A percentile compares a stretch with the other conserved stretches of the same genome.
These are phyloP conservation scores for Lathyrus sativus DNA, from an alignment of 306 rosid species.

Conservation along the genomic window DNA sequence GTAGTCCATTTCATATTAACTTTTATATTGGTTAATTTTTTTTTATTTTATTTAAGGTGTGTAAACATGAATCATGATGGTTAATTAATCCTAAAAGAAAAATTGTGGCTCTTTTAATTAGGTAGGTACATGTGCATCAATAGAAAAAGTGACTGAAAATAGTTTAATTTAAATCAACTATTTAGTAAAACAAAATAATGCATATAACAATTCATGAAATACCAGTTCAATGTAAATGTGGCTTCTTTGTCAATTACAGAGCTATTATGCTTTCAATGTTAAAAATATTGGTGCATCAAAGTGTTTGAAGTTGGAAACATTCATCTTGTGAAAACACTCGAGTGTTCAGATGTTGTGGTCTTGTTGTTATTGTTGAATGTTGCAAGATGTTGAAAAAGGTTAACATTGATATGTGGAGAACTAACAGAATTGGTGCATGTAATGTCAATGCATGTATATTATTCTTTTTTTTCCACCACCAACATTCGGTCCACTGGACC, in stretches of 20 bases:
- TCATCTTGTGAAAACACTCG: too few species aligned
- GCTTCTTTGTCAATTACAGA: conserved; percentile 16
- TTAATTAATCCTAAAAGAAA: conserved; percentile 2
- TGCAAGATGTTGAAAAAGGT: too few species aligned
- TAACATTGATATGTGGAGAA: too few species aligned
- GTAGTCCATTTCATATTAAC: conserved; percentile 24
- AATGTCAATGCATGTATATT: too few species aligned
- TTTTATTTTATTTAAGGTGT: conserved; percentile 11
- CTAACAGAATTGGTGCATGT: too few species aligned
- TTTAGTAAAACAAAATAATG: conserved; percentile 9
- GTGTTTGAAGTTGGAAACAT: too few species aligned
- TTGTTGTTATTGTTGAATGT: too few species aligned
- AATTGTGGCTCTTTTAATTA: background rate
- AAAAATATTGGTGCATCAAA: background rate
- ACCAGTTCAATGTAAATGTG: conserved; percentile 4
- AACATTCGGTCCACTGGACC: too few species aligned
- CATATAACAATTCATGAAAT: background rate
- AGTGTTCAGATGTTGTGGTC: too few species aligned
- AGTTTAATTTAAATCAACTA: background rate
- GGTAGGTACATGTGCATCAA: background rate
- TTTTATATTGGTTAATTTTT: conserved; percentile 11
- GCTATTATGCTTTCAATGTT: background rate
- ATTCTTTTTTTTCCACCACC: too few species aligned
- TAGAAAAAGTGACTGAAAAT: background rate
- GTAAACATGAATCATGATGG: background rate